These are phyloP conservation scores for Herpetomonas samuelpessoai DNA, from an alignment of 208 protist species.

Conservation along the genomic window DNA sequence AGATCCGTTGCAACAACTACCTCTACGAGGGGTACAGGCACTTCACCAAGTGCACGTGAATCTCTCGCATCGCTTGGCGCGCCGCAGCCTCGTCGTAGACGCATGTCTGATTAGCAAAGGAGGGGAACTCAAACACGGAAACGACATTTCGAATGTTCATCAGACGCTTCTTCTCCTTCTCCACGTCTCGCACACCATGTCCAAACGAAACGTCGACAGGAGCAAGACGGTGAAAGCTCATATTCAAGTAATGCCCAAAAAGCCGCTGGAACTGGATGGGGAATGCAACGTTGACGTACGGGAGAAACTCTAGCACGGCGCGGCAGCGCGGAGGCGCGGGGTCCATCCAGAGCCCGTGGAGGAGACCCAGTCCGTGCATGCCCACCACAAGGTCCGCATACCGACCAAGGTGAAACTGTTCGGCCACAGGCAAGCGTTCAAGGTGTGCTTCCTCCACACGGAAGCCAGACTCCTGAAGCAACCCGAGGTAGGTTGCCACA, in stretches of 20 bases:
- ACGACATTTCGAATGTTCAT: conserved; percentile 12
- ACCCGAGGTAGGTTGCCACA: conserved; percentile 14
- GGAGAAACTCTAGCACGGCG: conserved; percentile 47
- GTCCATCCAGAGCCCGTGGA: conserved; percentile 56
- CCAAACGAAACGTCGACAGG: conserved; percentile 32
- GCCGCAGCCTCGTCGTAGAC: conserved; percentile 24
- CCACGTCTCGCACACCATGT: conserved; percentile 13
- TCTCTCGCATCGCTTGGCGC: conserved; percentile 9
- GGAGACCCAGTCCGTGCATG: conserved; percentile 52
- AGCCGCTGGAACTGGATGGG: conserved; percentile 19
- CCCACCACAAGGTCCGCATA: conserved; percentile 57
- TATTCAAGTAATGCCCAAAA: conserved; percentile 16
- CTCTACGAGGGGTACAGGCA: conserved; percentile 19
- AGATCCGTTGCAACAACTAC: too few relatives aligned
- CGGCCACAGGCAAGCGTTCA: conserved; percentile 26
- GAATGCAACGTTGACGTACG: conserved; percentile 28
- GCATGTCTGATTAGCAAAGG: conserved; percentile 32
- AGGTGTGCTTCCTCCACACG: conserved; percentile 38
- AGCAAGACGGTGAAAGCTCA: conserved; percentile 19
- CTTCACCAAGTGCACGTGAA: conserved; percentile 10
- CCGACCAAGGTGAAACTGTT: conserved; percentile 42
- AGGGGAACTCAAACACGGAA: conserved; percentile 18
- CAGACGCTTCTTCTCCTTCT: conserved; percentile 20
- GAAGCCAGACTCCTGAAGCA: conserved; percentile 37
- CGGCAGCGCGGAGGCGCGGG: conserved; percentile 24